Percentiles rank a stretch among this genome's conserved stretches.
Conservation (phyloP, 768 basidiomycete species). For the Termitomyces sp. region DNA sequence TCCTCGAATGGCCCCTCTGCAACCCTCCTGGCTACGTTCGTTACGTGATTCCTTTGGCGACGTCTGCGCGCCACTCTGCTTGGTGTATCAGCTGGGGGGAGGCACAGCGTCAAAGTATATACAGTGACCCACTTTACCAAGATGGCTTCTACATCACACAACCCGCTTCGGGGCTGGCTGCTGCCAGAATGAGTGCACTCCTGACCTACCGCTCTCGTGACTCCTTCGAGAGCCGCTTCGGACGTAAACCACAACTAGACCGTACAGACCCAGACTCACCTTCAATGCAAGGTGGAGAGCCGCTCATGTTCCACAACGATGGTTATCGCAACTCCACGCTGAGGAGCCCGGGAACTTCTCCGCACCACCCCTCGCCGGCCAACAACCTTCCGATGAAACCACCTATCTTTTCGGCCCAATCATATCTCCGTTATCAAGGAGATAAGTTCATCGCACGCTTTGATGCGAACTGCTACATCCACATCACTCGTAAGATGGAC, state of each 20-base stretch:
- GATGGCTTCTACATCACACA: conserved; percentile 82
- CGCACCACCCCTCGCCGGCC: neutral
- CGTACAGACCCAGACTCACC: conserved; percentile 23
- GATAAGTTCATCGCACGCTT: neutral
- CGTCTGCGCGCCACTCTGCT: conserved; percentile 91
- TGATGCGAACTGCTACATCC: conserved; percentile 9
- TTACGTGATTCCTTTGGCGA: conserved; percentile 88
- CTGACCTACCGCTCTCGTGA: conserved; percentile 92
- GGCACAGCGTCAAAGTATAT: conserved; percentile 94
- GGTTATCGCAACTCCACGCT: neutral
- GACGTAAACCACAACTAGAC: conserved; percentile 65
- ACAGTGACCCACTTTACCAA: conserved; percentile 85
- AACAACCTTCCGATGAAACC: conserved; percentile 24
- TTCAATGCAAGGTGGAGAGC: neutral
- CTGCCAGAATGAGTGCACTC: conserved; percentile 92
- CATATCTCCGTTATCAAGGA: neutral
- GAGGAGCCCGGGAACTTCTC: neutral
- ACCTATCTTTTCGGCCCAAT: conserved; percentile 51
- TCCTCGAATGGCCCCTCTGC: conserved; percentile 94
- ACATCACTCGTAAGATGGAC: conserved; percentile 82
- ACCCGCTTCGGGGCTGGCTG: conserved; percentile 81
- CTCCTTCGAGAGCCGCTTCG: conserved; percentile 92
- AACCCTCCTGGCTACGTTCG: conserved; percentile 70
- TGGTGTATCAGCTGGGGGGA: conserved; percentile 99
- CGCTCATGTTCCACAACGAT: neutral